These are phyloP conservation scores for Millerago galiae DNA, from an alignment of 805 yeast genomes.

Conservation along the genomic window DNA sequence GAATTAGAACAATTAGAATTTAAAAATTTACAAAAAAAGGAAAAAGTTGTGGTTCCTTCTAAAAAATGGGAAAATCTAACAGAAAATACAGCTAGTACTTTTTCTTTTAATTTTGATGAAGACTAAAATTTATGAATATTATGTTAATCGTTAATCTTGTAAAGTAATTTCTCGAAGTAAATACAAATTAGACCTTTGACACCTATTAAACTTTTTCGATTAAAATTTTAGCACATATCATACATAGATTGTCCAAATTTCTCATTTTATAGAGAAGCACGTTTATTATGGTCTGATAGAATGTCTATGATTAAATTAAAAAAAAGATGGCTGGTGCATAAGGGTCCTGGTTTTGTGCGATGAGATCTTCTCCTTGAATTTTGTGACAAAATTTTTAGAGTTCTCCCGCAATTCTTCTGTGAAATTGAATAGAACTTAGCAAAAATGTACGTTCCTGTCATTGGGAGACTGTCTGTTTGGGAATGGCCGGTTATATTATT, in stretches of 20 bases:
- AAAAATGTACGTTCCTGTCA: constrained; percentile 29
- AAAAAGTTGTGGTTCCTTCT: constrained; percentile 30
- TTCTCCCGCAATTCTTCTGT: neutral
- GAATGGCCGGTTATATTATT: constrained; percentile 45
- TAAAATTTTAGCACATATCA: too few species aligned
- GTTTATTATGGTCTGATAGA: too few species aligned
- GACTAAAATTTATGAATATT: too few species aligned
- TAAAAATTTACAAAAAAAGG: constrained; percentile 20
- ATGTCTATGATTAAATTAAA: too few species aligned
- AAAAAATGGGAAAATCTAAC: constrained; percentile 47
- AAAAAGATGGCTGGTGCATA: too few species aligned
- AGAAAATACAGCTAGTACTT: constrained; percentile 5
- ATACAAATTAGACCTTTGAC: too few species aligned
- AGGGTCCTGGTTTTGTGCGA: too few species aligned
- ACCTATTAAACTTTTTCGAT: too few species aligned
- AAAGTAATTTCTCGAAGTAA: too few species aligned
- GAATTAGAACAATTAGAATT: constrained; percentile 30
- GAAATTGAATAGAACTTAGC: neutral
- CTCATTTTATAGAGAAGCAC: too few species aligned
- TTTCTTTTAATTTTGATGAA: constrained; percentile 22
- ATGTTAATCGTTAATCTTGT: too few species aligned
- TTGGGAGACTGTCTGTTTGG: constrained; percentile 38
- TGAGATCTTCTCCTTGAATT: neutral
- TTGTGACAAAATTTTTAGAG: neutral
- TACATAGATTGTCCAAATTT: too few species aligned